Percentiles rank a stretch among this genome's conserved stretches.
Evolutionary conservation across 2,329 filamentous ascomycete genomes (phyloP).

Genomic region (Pseudogymnoascus sp.): DNA sequence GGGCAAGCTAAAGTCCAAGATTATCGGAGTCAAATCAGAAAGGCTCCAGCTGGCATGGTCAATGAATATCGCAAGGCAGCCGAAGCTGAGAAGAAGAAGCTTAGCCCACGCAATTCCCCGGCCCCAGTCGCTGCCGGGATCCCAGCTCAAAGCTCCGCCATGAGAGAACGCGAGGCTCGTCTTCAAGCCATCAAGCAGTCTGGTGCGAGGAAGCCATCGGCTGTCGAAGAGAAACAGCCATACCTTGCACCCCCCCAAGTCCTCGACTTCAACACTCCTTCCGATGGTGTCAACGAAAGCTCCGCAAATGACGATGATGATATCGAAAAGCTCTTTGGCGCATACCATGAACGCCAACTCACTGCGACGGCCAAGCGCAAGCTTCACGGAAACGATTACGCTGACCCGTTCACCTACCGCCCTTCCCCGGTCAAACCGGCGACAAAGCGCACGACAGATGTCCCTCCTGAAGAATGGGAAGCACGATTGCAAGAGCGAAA

Average conservation of each 20-base stretch:
- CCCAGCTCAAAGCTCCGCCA: conserved; percentile 16
- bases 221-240: conserved; percentile 11
- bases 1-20: conserved; percentile 15
- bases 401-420: not conserved
- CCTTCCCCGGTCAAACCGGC: not conserved
- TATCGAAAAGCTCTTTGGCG: conserved; percentile 15
- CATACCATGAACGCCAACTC: conserved; percentile 11
- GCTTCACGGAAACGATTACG: not conserved
- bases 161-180: conserved; percentile 34
- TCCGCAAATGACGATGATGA: conserved; percentile 24
- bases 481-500: not conserved
- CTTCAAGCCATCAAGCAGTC: conserved; percentile 31
- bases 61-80: conserved; percentile 42
- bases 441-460: not conserved
- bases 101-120: conserved; percentile 28
- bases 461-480: not conserved
- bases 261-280: conserved; percentile 18
- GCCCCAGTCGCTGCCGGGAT: conserved; percentile 20
- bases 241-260: conserved; percentile 15
- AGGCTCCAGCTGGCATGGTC: conserved; percentile 48
- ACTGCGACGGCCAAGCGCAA: not conserved
- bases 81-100: conserved; percentile 28
- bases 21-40: conserved; percentile 33
- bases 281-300: not conserved
- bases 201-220: not conserved